phyloP scores from a whole-genome alignment of 495 filamentous ascomycete species.

The Xylaria flabelliformis region DNA sequence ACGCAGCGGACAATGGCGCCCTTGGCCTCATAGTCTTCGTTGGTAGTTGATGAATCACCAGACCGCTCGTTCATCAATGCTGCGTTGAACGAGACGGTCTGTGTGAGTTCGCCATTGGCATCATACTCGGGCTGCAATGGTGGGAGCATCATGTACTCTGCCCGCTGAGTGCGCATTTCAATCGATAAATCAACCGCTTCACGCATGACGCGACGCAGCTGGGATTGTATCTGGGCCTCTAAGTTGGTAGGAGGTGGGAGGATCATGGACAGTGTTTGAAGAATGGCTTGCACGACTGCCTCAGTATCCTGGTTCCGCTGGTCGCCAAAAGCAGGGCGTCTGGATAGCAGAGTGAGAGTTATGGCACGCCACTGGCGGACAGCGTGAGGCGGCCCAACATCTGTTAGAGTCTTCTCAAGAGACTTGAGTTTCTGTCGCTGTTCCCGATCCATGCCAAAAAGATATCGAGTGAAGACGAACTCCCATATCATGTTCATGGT shows the following conservation, averaged over 20 bases:
- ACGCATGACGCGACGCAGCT: conserved; percentile 80
- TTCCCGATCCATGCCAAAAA: conserved; percentile 97
- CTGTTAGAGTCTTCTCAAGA: conserved; percentile 86
- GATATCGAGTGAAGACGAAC: conserved; percentile 94
- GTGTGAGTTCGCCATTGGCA: conserved; percentile 83
- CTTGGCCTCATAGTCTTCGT: conserved; percentile 76
- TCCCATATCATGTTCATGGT: conserved; percentile 99
- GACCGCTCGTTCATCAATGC: conserved; percentile 91
- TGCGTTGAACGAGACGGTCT: conserved; percentile 85
- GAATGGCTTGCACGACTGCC: conserved; percentile 85
- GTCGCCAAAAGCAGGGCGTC: conserved; percentile 71
- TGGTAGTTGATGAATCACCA: conserved; percentile 59
- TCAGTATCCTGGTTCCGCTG: conserved; percentile 87
- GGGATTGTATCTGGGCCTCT: conserved; percentile 73
- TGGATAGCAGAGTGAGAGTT: conserved; percentile 85
- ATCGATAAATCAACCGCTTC: conserved; percentile 86
- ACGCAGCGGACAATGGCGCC: conserved; percentile 85
- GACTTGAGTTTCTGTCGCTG: conserved; percentile 95
- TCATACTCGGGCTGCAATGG: conserved; percentile 96
- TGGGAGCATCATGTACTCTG: conserved; percentile 97
- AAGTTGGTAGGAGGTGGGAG: conserved; percentile 82
- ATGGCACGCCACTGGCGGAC: conserved; percentile 96
- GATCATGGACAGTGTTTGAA: conserved; percentile 75
- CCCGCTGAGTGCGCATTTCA: conserved; percentile 95
- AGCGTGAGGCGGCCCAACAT: conserved; percentile 80